phyloP scores from a whole-genome alignment of 2,329 filamentous ascomycete genomes.

The Periconia sp. region DNA sequence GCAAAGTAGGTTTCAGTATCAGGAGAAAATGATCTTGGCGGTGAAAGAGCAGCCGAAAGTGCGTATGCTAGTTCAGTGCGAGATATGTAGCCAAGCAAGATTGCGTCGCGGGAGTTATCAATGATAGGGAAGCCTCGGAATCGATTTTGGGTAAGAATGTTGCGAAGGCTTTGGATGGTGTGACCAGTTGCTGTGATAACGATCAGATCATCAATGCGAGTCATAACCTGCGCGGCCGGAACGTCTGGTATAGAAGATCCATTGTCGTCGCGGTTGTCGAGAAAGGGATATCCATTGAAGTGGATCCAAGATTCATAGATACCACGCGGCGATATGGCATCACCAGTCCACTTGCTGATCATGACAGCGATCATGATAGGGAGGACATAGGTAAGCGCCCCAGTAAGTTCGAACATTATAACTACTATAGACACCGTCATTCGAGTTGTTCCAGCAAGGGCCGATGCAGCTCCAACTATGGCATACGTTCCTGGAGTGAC shows the following conservation, averaged over 20 bases:
- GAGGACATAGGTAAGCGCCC: slow-evolving; percentile 91
- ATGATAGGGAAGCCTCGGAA: slow-evolving; percentile 94
- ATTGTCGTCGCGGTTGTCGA: slow-evolving; percentile 81
- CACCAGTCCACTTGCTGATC: slow-evolving; percentile 97
- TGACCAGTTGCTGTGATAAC: slow-evolving; percentile 85
- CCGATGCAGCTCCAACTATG: slow-evolving; percentile 91
- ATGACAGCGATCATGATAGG: slow-evolving; percentile 99
- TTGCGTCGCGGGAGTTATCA: slow-evolving; percentile 71
- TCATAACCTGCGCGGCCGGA: slow-evolving; percentile 87
- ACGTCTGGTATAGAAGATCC: slow-evolving; percentile 72
- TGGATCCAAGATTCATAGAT: slow-evolving; percentile 99
- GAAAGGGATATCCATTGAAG: slow-evolving; percentile 91
- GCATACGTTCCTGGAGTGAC: slow-evolving; percentile 95
- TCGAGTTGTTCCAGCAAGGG: slow-evolving; percentile 88
- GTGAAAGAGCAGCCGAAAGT: slow-evolving; percentile 62
- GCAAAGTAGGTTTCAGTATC: slow-evolving; percentile 82
- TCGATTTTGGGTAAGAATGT: slow-evolving; percentile 70
- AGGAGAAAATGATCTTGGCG: slow-evolving; percentile 61
- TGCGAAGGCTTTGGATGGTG: slow-evolving; percentile 74
- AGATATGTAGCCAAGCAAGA: slow-evolving; percentile 90
- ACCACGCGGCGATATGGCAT: slow-evolving; percentile 86
- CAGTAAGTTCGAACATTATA: slow-evolving; percentile 98
- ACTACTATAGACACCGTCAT: slow-evolving; percentile 99
- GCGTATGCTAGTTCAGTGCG: slow-evolving; percentile 87
- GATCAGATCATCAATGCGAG: slow-evolving; percentile 83